These are phyloP conservation scores for Phytophthora uliginosa DNA, from an alignment of 352 stramenopile species.

Conservation along the genomic window DNA sequence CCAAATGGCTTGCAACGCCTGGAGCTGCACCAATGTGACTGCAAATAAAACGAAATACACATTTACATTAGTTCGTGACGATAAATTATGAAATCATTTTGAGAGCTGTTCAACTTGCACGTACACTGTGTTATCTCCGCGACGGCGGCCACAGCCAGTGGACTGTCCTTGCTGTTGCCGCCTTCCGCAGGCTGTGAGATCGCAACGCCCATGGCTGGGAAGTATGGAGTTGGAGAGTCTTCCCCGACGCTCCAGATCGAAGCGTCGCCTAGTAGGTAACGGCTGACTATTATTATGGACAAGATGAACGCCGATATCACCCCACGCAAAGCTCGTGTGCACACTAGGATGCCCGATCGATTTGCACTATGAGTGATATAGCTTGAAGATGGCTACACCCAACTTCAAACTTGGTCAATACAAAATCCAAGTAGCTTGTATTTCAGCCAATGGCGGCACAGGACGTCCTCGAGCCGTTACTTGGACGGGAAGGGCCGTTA, in stretches of 20 bases:
- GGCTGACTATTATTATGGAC: constrained; percentile 15
- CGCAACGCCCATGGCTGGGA: constrained; percentile 31
- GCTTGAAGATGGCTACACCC: constrained; percentile 19
- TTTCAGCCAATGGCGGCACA: constrained; percentile 13
- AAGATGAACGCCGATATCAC: neutral
- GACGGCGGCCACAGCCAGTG: constrained; percentile 60
- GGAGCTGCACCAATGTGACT: constrained; percentile 57
- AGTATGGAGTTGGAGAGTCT: neutral
- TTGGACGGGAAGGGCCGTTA: neutral
- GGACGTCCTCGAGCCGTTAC: constrained; percentile 21
- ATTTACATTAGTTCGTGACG: neutral
- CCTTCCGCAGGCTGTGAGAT: constrained; percentile 32
- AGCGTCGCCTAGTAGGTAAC: constrained; percentile 9
- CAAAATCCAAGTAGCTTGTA: neutral
- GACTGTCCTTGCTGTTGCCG: constrained; percentile 40
- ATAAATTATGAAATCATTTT: neutral
- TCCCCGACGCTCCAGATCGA: constrained; percentile 8
- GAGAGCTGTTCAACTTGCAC: neutral
- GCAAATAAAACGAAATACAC: neutral
- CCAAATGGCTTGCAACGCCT: constrained; percentile 42
- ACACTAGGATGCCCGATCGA: neutral
- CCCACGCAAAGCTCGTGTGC: constrained; percentile 3
- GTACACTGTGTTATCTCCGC: constrained; percentile 68
- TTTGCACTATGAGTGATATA: constrained; percentile 3
- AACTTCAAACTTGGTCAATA: constrained; percentile 28